These are phyloP conservation scores for Periconia sp. DNA, from an alignment of 2,329 filamentous ascomycete species.

Conservation along the genomic window DNA sequence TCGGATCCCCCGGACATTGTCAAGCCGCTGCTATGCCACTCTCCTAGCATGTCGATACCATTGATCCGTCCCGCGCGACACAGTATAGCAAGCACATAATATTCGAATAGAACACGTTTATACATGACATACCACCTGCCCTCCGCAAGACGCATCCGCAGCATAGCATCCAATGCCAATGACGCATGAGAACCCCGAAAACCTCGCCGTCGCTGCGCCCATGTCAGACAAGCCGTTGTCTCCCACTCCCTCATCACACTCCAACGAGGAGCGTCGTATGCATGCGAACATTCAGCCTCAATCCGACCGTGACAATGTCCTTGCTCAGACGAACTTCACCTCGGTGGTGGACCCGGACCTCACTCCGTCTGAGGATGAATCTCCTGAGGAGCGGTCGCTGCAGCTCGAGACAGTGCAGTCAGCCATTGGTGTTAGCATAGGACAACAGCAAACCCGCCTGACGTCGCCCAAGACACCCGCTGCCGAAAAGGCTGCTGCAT, in stretches of 20 bases:
- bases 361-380: conserved; percentile 51
- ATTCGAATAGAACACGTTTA: neutral
- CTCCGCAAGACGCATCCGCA: neutral
- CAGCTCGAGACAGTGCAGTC: conserved; percentile 45
- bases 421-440: conserved; percentile 62
- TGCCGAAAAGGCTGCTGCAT: conserved; percentile 59
- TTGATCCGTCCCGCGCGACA: neutral
- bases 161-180: neutral
- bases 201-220: neutral
- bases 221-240: neutral
- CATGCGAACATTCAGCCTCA: neutral
- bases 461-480: conserved; percentile 60
- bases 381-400: conserved; percentile 28
- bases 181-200: neutral
- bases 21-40: neutral
- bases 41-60: neutral
- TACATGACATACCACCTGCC: neutral
- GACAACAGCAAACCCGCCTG: conserved; percentile 58
- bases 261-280: neutral
- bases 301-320: conserved; percentile 36
- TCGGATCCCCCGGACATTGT: neutral
- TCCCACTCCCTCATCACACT: neutral
- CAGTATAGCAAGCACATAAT: no score
- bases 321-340: conserved; percentile 46
- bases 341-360: conserved; percentile 42